A percentile compares a stretch with the other conserved stretches of the same genome.
Conservation (phyloP, 805 yeast species). For the Wickerhamiella domercqiae region DNA sequence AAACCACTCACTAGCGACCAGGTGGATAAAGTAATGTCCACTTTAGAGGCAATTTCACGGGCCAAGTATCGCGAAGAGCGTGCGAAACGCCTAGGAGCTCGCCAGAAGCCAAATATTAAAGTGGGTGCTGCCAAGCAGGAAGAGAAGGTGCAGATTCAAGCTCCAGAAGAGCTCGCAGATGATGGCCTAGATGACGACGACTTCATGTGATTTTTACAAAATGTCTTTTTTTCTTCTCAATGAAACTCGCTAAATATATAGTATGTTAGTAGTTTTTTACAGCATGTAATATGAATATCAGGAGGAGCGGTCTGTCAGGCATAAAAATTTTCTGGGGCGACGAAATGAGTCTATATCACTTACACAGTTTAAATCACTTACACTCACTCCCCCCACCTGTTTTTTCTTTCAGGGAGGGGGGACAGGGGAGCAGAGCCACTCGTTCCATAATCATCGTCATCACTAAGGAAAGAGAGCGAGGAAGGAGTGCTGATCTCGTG, state of each 20-base stretch:
- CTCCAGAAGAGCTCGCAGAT: slow-evolving; percentile 33
- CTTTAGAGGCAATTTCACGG: slow-evolving; percentile 63
- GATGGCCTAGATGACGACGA: slow-evolving; percentile 29
- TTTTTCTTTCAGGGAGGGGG: no score
- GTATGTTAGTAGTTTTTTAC: background rate
- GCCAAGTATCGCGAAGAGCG: slow-evolving; percentile 86
- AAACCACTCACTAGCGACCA: slow-evolving; percentile 71
- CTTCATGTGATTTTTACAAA: slow-evolving; percentile 23
- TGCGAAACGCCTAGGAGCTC: slow-evolving; percentile 75
- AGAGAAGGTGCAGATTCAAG: slow-evolving; percentile 37
- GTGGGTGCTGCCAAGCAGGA: slow-evolving; percentile 41
- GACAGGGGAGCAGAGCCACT: no score
- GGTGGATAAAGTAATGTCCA: slow-evolving; percentile 70
- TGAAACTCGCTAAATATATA: background rate
- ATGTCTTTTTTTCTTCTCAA: background rate
- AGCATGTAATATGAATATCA: background rate
- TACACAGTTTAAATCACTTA: no score
- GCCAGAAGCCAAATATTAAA: slow-evolving; percentile 78
- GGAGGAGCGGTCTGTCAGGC: background rate
- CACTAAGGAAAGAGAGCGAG: background rate
- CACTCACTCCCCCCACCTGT: background rate
- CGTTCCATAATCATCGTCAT: no score
- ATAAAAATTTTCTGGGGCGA: no score
- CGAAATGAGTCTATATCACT: no score
- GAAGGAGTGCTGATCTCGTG: no score